Evolutionary conservation across 1,139 yeast species (phyloP).

Genomic region (Debaryomyces nepalensis): DNA sequence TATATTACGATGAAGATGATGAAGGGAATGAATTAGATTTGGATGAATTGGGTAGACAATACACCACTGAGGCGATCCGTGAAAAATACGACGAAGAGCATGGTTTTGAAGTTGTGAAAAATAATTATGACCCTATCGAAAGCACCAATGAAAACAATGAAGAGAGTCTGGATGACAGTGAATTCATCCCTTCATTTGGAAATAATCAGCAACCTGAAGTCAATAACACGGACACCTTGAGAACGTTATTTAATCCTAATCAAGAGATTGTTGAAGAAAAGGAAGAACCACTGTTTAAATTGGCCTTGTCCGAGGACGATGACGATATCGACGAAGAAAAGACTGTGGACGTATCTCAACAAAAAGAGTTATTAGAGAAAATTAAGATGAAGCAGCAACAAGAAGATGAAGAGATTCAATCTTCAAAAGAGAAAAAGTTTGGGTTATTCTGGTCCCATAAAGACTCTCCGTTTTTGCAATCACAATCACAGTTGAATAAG

Average conservation of each 20-base stretch:
- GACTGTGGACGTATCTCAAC: conserved; percentile 26
- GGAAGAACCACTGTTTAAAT: conserved; percentile 29
- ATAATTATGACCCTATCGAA: neutral
- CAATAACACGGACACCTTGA: conserved; percentile 61
- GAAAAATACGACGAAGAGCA: conserved; percentile 35
- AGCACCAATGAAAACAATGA: conserved; percentile 26
- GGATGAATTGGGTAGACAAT: conserved; percentile 28
- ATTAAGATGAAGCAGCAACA: conserved; percentile 38
- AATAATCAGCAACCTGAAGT: conserved; percentile 27
- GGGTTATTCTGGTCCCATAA: conserved; percentile 84
- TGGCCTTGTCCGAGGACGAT: conserved; percentile 41
- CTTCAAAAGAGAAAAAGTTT: conserved; percentile 19
- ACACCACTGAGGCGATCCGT: conserved; percentile 35
- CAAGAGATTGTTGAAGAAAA: conserved; percentile 23
- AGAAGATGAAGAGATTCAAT: conserved; percentile 18
- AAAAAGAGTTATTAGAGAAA: conserved; percentile 33
- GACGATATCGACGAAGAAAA: conserved; percentile 40
- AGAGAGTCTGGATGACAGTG: conserved; percentile 40
- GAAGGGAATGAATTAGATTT: conserved; percentile 37
- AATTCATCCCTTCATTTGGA: conserved; percentile 59
- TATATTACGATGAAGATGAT: conserved; percentile 50
- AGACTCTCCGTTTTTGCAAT: conserved; percentile 82
- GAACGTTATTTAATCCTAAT: conserved; percentile 64
- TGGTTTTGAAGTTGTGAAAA: conserved; percentile 16
- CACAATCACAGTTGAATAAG: conserved; percentile 79